phyloP scores from a whole-genome alignment of 352 stramenopile genomes.

The Globisporangium solare region DNA sequence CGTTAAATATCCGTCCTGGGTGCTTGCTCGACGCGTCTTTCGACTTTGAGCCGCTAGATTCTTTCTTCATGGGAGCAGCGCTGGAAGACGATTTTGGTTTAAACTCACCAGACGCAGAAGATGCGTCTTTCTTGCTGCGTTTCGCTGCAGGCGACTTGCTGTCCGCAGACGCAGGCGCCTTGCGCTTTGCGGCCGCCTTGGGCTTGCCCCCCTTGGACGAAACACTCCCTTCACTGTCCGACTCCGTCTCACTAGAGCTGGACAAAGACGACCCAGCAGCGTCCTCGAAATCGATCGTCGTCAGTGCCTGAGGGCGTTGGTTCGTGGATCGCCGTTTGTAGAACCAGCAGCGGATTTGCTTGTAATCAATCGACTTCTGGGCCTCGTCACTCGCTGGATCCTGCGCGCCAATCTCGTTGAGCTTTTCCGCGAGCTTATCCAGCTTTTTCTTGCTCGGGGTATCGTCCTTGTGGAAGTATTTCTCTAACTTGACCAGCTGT shows the following conservation, averaged over 20 bases:
- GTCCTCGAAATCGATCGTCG: constrained; percentile 47
- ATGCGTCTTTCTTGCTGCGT: constrained; percentile 28
- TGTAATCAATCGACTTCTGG: constrained; percentile 76
- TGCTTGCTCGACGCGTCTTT: constrained; percentile 25
- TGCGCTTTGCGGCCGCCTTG: constrained; percentile 14
- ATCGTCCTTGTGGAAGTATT: constrained; percentile 81
- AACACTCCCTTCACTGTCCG: constrained; percentile 40
- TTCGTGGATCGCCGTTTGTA: constrained; percentile 83
- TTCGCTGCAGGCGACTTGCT: constrained; percentile 24
- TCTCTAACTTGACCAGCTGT: constrained; percentile 76
- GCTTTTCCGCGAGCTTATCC: constrained; percentile 67
- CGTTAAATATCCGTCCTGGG: constrained; percentile 73
- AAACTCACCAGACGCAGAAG: constrained; percentile 4
- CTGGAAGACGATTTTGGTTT: neutral
- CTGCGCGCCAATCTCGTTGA: constrained; percentile 60
- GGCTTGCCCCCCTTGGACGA: constrained; percentile 25
- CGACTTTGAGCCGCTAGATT: constrained; percentile 1
- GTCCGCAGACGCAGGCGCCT: constrained; percentile 12
- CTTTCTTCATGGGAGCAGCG: constrained; percentile 11
- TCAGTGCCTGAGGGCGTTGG: constrained; percentile 65
- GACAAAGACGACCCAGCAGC: constrained; percentile 36
- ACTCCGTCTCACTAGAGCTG: constrained; percentile 63
- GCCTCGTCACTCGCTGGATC: constrained; percentile 51
- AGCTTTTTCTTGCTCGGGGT: constrained; percentile 75
- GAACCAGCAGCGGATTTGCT: constrained; percentile 86